Base-by-base conservation (phyloP, 129 eudicot species). In the Tagetes patula region DNA sequence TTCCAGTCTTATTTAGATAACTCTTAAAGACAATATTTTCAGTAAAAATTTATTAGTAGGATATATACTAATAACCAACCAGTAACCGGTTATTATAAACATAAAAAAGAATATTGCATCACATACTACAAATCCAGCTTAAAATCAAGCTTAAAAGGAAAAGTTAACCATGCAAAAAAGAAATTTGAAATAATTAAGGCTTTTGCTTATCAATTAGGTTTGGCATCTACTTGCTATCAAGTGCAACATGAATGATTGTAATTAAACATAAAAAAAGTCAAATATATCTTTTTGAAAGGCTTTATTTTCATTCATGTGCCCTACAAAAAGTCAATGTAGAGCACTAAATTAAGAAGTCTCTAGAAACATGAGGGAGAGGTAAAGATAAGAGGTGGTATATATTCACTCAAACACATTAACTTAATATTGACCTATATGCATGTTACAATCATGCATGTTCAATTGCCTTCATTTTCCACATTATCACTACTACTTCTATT, bases 91-190 rank as follows among this genome's bases (percentile, higher is more conserved):
- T 20, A 20, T 20, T 20, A 20, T 20, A 20, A 20, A 20, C 27
- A 20, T 20, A 20, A 20, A 20, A 20, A 20, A 20, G 27, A 20
- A 20, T 20, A 20, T 20, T 20, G 27, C 27, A 20, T 20, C 27
- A 20, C 27, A 20, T 20, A 20, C 27, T 20, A 20, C 27, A 20
- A 20, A 20, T 20, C 27, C 27, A 20, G 27, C 27, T 20, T 20
- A 12, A 54, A 67, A 69, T 62, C 70, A 48, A 27, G 32, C 6
- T 48, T 70, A 49, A 63, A 70, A 70, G 48, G 32, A 48, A 32
- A 40, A 47, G 31, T 55, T 30, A 58, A 78, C 76, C 76, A 71
- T 64, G 73, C 81, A 78, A 71, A 61, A 61, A 78, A 42, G 56
- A 77, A 50, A 71, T 10, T 42, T 13, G 62, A 52, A 14, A 64